Percentiles rank a stretch among this genome's conserved stretches.
Evolutionary conservation across 2,329 filamentous ascomycete genomes (phyloP).

Genomic region (Ophiocordyceps camponoti-floridani): DNA sequence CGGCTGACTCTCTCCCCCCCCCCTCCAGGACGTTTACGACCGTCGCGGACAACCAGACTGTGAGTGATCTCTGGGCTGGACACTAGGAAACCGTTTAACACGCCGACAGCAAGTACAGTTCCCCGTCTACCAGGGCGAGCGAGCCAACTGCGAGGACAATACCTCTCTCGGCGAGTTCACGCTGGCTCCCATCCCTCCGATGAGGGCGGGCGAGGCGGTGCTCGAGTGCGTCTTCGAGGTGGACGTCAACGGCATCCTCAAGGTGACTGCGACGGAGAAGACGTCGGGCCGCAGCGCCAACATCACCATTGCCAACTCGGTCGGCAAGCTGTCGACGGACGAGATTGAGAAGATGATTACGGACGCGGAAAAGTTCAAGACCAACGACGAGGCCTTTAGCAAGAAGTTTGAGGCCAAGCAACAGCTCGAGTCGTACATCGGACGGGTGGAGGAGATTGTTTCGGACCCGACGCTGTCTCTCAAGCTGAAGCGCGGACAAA

Average conservation of each 20-base stretch:
- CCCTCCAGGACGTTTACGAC: constrained; percentile 82
- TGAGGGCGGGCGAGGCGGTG: constrained; percentile 90
- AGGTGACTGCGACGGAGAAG: constrained; percentile 99
- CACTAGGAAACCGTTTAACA: not conserved
- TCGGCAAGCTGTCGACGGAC: constrained; percentile 84
- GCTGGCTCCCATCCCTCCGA: constrained; percentile 67
- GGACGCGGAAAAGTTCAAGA: constrained; percentile 97
- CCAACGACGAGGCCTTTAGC: constrained; percentile 92
- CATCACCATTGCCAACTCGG: constrained; percentile 99
- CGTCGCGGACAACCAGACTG: constrained; percentile 49
- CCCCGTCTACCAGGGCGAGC: constrained; percentile 89
- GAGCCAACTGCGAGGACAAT: constrained; percentile 97
- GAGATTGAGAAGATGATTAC: constrained; percentile 98
- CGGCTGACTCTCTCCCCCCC: not conserved
- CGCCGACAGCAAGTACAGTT: constrained; percentile 39
- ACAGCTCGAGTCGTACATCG: constrained; percentile 98
- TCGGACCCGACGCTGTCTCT: constrained; percentile 89
- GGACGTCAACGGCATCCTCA: constrained; percentile 98
- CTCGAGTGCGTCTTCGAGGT: constrained; percentile 98
- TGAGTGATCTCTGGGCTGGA: constrained; percentile 14
- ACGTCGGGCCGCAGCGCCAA: constrained; percentile 93
- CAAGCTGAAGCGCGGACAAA: constrained; percentile 97
- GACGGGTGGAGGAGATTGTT: constrained; percentile 95
- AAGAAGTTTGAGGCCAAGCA: constrained; percentile 99
- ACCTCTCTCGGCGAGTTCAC: constrained; percentile 96